Evolutionary conservation across 306 rosid genomes (phyloP), one percentile per base, ranked within the genome.

Genomic region (Casuarina equisetifolia): DNA sequence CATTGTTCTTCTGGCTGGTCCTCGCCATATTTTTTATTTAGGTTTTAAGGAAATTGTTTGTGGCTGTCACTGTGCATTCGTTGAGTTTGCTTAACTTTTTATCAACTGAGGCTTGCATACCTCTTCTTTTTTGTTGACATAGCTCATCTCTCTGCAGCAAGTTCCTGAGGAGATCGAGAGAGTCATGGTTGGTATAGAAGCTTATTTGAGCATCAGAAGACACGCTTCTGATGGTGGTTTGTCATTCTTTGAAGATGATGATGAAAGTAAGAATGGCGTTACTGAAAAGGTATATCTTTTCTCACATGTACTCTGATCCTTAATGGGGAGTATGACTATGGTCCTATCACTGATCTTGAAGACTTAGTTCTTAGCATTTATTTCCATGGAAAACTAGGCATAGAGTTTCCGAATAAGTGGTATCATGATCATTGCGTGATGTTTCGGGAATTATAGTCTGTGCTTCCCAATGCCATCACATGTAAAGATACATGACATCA

Each of bases 81-180:
- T 54, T 54, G 35, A 54, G 61, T 6, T 54, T 12, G 3, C 1
- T 1, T 25, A 5, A 1, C 9, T 58, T 58, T 9, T 38, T 9
- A 25, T 58, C 5, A 58, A 58, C 10, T 58, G 12, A 10, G 66
- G 40, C 38, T 25, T 58, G 66, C 19, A 9, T 40, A 49, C 32
- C 32, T 57, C 6, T 36, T 42, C 40, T 36, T 39, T 35, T 57
- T 74, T 83, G 49, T 57, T 78, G 76, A 35, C 62, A 58, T 70
- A 10, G 57, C 48, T 72, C 20, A 35, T 71, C 70, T 77, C 70
- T 63, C 43, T 76, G 80, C 99, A 95, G 99, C 99, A 95, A 95
- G 90, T 88, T 78, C 97, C 97, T 44, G 99, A 92, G 80, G 99
- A 92, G 89, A 85, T 95, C 25, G 99, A 95, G 82, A 87, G 97